Base-by-base conservation (phyloP, 192 early-diverging fungal species). In the Coemansia sp. region DNA sequence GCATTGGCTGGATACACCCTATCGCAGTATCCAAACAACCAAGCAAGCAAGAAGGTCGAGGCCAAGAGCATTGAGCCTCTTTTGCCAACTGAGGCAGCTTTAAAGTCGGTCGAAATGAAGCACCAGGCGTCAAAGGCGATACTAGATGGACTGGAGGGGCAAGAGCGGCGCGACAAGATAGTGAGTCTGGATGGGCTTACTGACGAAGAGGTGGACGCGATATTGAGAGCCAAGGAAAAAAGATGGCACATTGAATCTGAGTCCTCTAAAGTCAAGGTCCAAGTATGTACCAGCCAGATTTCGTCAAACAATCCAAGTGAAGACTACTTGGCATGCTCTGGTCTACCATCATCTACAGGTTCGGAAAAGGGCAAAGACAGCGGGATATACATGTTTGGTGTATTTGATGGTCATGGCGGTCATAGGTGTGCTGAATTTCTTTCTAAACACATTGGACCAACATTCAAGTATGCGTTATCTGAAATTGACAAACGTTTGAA, bases 351-450 rank as follows among this genome's bases (percentile, higher is more conserved):
- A 0, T 5, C 13, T 0, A 0, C 10, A 46, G 44, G 3, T 16
- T 16, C 10, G 1, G 18, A 18, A 12, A 18, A 46, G n/a, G 2
- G 16, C 15, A 46, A 18, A 5, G 8, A 18, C 6, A 46, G 44
- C 15, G 44, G 44, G 44, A 9, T 46, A 46, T 9, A 46, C 44
- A 46, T 81, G 74, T 81, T 81, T 69, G 66, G 74, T 22, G 71
- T 81, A 29, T 81, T 81, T 62, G 79, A 81, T 27, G 79, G 79
- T 1, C 79, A 81, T 36, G 65, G 66, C 6, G 74, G 79, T 16
- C 70, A 70, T 60, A 43, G 57, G 70, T 81, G 79, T 38, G 76
- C 76, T 5, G 76, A 72, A 66, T 71, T 69, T 40, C 50, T 46
- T 46, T 9, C 44, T 18, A 46, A 46, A 18, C 12, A 46, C 72